Evolutionary conservation across 345 rosid species (phyloP).

Genomic region (Linum lewisii): DNA sequence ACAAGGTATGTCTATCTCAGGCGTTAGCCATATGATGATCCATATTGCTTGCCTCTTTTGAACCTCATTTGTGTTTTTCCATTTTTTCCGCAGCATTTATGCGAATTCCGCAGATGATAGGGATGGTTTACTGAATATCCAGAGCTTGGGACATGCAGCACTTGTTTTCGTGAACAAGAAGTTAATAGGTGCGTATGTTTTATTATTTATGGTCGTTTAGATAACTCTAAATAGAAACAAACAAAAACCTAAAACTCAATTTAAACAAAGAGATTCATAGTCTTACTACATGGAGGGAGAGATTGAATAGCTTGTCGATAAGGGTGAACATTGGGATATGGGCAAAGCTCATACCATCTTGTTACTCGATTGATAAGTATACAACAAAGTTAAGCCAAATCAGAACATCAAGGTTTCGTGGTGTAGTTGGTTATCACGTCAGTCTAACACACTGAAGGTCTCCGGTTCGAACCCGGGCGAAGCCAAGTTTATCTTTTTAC

Average conservation of each 20-base stretch:
- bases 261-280: too few species aligned
- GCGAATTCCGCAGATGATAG: conserved; percentile 17
- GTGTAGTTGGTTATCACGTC: conserved; percentile 99
- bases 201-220: too few species aligned
- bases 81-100: conserved; percentile 25
- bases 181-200: conserved; percentile 28
- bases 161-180: conserved; percentile 44
- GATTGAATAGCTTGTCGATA: too few species aligned
- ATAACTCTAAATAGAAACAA: too few species aligned
- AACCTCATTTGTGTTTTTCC: background rate
- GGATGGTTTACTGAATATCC: conserved; percentile 22
- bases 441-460: conserved; percentile 98
- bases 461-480: conserved; percentile 93
- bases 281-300: too few species aligned
- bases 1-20: conserved; percentile 23
- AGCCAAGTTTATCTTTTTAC: too few species aligned
- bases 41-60: background rate
- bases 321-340: too few species aligned
- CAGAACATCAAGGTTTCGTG: conserved; percentile 91
- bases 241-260: too few species aligned
- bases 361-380: too few species aligned
- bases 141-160: conserved; percentile 57
- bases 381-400: too few species aligned
- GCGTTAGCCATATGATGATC: background rate
- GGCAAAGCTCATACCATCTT: too few species aligned